Percentiles rank a stretch among this genome's conserved stretches.
Evolutionary conservation across 768 basidiomycete species (phyloP).

Genomic region (Psilocybe cubensis): DNA sequence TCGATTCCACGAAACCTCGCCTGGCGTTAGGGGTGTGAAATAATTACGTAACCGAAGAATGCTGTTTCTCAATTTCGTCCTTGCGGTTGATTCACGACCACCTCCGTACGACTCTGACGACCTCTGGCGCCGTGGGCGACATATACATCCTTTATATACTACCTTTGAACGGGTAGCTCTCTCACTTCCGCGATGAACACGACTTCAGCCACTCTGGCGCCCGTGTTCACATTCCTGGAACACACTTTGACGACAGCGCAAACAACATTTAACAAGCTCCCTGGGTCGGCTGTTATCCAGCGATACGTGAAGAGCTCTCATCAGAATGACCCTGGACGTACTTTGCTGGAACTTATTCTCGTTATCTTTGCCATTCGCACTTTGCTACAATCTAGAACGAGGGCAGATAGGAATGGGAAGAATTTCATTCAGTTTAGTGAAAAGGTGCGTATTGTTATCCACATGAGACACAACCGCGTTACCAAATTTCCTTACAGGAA

Average conservation of each 20-base stretch:
- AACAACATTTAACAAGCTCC: constrained; percentile 71
- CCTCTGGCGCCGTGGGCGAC: background rate
- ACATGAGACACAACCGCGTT: background rate
- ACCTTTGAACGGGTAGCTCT: background rate
- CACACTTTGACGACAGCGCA: constrained; percentile 62
- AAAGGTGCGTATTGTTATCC: constrained; percentile 59
- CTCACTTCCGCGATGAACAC: constrained; percentile 31
- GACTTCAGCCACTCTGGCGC: constrained; percentile 41
- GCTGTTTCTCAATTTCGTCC: background rate
- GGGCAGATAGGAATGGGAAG: constrained; percentile 81
- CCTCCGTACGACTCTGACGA: background rate
- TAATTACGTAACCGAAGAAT: background rate
- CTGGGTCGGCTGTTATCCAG: constrained; percentile 81
- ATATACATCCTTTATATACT: background rate
- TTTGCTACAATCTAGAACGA: constrained; percentile 85
- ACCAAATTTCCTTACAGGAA: constrained; percentile 53
- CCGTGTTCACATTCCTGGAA: constrained; percentile 68
- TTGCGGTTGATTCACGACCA: background rate
- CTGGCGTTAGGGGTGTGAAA: background rate
- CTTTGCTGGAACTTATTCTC: constrained; percentile 87
- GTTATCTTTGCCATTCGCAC: constrained; percentile 89
- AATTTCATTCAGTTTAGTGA: constrained; percentile 92
- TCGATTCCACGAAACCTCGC: background rate
- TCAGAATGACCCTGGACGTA: constrained; percentile 93
- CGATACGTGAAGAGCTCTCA: constrained; percentile 96